Base-by-base conservation (phyloP, 768 basidiomycete species). In the Agrocybe praecox region DNA sequence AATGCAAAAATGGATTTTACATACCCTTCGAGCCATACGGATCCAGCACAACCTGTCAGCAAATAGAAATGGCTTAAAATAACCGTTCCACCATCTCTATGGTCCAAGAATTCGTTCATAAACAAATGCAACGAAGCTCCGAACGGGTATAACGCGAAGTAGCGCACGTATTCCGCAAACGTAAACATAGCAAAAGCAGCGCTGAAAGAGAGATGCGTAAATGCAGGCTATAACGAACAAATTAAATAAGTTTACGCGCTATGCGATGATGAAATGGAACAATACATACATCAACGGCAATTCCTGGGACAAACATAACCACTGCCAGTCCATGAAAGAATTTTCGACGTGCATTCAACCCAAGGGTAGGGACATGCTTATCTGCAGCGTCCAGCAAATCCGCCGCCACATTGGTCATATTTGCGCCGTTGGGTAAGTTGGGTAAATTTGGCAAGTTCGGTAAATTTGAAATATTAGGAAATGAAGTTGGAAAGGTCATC, bases 41-140 rank as follows among this genome's bases (percentile, higher is more conserved):
- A 88, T 8, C 91, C 88, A 6, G 97, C 96, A 71, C 96, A 98
- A 2, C 97, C 97, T 0, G 94, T 96, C 52, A 99, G 77, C 45
- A 99, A 76, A 74, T 98, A 99, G 69, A 99, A 99, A 74, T 99
- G 97, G 66, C 94, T 96, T 62, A 99, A 72, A 64, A 99, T 96
- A 23, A 95, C 97, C 11, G 96, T 96, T 2, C 97, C 97, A 49
- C 88, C 83, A 72, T 99, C 97, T 74, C 93, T 92, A 64, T 89
- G 82, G 74, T 99, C 97, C 69, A 98, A 77, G 68, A 99, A 99
- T 70, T 99, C 97, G 74, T 90, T 92, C 86, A 99, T 87, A 73
- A 99, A 99, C 53, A 98, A 76, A 73, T 99, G 97, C 18, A 99
- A 86, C 11, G 86, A 78, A 10, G 92, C 96, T 14, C 95, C 94